These are phyloP conservation scores for Mycena chlorophos DNA, from an alignment of 768 basidiomycete species.

Conservation along the genomic window DNA sequence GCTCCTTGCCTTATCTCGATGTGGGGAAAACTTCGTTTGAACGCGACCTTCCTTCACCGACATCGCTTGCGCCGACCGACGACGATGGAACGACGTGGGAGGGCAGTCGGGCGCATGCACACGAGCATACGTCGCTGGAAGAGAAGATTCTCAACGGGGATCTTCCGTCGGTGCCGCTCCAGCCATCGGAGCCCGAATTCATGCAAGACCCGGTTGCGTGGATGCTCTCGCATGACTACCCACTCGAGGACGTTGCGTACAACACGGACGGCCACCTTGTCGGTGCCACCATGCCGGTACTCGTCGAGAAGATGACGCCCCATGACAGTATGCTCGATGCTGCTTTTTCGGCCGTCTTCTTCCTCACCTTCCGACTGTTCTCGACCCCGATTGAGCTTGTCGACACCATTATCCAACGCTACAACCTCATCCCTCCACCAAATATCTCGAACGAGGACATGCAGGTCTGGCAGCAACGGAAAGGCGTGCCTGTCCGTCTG, in stretches of 20 bases:
- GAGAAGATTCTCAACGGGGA: slow-evolving; percentile 58
- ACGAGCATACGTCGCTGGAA: slow-evolving; percentile 37
- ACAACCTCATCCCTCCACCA: slow-evolving; percentile 71
- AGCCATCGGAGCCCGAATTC: slow-evolving; percentile 37
- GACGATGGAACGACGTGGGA: slow-evolving; percentile 63
- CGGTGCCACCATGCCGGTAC: slow-evolving; percentile 82
- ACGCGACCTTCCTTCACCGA: slow-evolving; percentile 51
- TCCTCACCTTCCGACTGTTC: slow-evolving; percentile 93
- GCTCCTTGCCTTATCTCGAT: slow-evolving; percentile 34
- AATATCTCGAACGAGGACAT: slow-evolving; percentile 59
- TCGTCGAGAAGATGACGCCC: slow-evolving; percentile 98
- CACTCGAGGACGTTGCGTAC: slow-evolving; percentile 82
- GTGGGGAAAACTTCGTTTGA: slow-evolving; percentile 36
- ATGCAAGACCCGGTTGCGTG: slow-evolving; percentile 48
- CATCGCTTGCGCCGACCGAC: slow-evolving; percentile 49
- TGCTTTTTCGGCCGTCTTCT: slow-evolving; percentile 86
- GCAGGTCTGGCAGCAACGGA: slow-evolving; percentile 80
- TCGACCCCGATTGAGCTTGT: slow-evolving; percentile 76
- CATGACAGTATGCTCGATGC: slow-evolving; percentile 89
- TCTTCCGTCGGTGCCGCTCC: slow-evolving; percentile 50
- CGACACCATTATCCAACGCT: slow-evolving; percentile 76
- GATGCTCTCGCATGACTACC: slow-evolving; percentile 76
- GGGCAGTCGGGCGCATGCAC: slow-evolving; percentile 36
- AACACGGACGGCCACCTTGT: slow-evolving; percentile 88
- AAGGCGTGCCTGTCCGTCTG: slow-evolving; percentile 86